Base-by-base conservation (phyloP, 495 filamentous ascomycete species). In the Diplogelasinospora grovesii region DNA sequence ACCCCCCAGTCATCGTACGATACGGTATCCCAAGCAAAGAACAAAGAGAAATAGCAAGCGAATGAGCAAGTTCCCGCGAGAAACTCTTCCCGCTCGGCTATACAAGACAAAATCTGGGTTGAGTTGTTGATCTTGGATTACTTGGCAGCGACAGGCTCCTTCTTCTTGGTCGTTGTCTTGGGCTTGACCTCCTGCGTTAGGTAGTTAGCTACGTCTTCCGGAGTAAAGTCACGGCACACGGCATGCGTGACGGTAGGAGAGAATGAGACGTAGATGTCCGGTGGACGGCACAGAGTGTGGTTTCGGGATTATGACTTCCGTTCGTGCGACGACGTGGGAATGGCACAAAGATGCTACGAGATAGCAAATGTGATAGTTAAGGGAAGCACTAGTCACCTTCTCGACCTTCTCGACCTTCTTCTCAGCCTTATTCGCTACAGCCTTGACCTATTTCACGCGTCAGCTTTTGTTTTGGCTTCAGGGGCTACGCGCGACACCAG, bases 401-500 rank as follows among this genome's bases (percentile, higher is more conserved):
- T 57, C 47, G 9, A 48, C 26, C 45, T 54, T 53, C 43, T 49
- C 46, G 25, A 42, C 45, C 50, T 53, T 53, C 45, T 53, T 45
- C 42, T 57, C 56, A 23, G 52, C 52, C 55, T 73, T 73, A 61
- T 70, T 70, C 30, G 59, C 64, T 18, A 57, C 58, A 41, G 63
- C 65, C 48, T 72, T 74, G 47, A 64, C 68, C 70, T 75, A 42
- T 34, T 8, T 19, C 19, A 6, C 16, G 25, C 28, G 50, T 72
- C 43, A 67, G 52, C 39, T 56, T 20, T n/a, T 15, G 8, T 8
- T 10, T 36, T 19, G 26, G 30, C 19, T 11, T 26, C 21, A 22
- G 22, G 30, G 25, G 13, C 5, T 29, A 31, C 13, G 14, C 11
- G 29, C 21, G 16, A 20, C 25, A 30, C 22, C 11, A 26, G 8